These are phyloP conservation scores for Peronosclerospora sorghi DNA, from an alignment of 352 stramenopile genomes.

Conservation along the genomic window DNA sequence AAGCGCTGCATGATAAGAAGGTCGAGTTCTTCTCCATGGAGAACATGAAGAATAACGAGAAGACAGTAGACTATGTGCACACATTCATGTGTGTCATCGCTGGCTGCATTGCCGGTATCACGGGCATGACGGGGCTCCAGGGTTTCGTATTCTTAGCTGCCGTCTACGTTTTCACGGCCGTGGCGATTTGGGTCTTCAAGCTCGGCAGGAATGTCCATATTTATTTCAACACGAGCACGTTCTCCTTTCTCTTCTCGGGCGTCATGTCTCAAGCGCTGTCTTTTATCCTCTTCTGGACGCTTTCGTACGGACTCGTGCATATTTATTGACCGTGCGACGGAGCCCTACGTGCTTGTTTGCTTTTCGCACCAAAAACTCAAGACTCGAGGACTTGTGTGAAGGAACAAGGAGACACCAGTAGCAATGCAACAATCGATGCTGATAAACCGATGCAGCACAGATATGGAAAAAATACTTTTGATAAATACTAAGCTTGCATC, in stretches of 20 bases:
- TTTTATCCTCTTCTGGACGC: conserved; percentile 86
- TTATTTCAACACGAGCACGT: conserved; percentile 70
- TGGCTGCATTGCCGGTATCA: conserved; percentile 72
- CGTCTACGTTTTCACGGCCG: conserved; percentile 56
- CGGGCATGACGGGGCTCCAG: conserved; percentile 58
- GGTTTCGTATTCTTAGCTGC: conserved; percentile 65
- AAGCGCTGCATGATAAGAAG: conserved; percentile 55
- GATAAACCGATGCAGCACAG: too few relatives aligned
- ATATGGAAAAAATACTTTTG: too few relatives aligned
- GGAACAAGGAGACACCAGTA: too few relatives aligned
- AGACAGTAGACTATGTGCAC: conserved; percentile 65
- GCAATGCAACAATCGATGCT: too few relatives aligned
- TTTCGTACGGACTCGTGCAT: conserved; percentile 81
- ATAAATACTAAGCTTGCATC: too few relatives aligned
- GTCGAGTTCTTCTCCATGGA: conserved; percentile 85
- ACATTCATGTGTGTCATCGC: conserved; percentile 79
- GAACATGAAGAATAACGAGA: conserved; percentile 77
- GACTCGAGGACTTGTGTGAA: too few relatives aligned
- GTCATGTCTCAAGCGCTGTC: conserved; percentile 69
- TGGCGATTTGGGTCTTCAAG: conserved; percentile 61
- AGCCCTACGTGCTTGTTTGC: neutral
- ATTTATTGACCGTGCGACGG: conserved; percentile 61
- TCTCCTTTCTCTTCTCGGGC: conserved; percentile 60
- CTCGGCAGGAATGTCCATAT: conserved; percentile 59
- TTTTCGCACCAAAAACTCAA: too few relatives aligned